Percentiles rank a stretch among this genome's conserved stretches.
Evolutionary conservation across 2,329 filamentous ascomycete species (phyloP).

Genomic region (Colletotrichum plurivorum): DNA sequence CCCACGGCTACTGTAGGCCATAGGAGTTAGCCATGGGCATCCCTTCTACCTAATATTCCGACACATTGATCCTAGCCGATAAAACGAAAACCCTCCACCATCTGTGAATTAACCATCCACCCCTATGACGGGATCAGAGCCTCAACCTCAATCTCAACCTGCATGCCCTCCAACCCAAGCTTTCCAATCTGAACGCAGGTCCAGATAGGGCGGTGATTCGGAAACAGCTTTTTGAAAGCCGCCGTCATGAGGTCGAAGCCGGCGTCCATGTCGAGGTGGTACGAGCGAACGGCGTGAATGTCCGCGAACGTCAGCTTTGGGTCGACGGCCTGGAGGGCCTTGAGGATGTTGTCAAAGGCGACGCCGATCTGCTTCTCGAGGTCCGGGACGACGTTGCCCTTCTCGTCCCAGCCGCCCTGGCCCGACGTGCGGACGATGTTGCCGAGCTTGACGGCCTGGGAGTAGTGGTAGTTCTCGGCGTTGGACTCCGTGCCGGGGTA

Average conservation of each 20-base stretch:
- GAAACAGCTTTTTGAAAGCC: slow-evolving; percentile 65
- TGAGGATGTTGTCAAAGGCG: slow-evolving; percentile 45
- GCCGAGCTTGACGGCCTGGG: slow-evolving; percentile 46
- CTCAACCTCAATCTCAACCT: slow-evolving; percentile 70
- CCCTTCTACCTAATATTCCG: no score
- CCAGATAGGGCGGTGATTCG: slow-evolving; percentile 67
- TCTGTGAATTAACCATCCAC: not conserved
- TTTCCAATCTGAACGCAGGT: slow-evolving; percentile 65
- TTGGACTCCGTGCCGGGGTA: slow-evolving; percentile 43
- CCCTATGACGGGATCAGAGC: slow-evolving; percentile 47
- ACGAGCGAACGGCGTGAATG: slow-evolving; percentile 45
- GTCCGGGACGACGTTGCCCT: slow-evolving; percentile 41
- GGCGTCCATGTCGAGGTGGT: slow-evolving; percentile 44
- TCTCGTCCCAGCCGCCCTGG: slow-evolving; percentile 45
- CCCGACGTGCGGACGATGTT: slow-evolving; percentile 46
- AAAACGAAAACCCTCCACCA: no score
- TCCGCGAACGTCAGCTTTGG: slow-evolving; percentile 51
- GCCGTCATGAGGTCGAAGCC: slow-evolving; percentile 57
- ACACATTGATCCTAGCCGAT: no score
- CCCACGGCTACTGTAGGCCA: no score
- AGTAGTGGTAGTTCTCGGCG: slow-evolving; percentile 45
- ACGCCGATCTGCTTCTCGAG: slow-evolving; percentile 59
- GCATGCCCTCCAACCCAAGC: slow-evolving; percentile 65
- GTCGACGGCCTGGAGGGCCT: slow-evolving; percentile 44
- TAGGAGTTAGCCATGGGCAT: no score